These are phyloP conservation scores for Ophiostoma sp. DNA, from an alignment of 2,329 filamentous ascomycete genomes.

Conservation along the genomic window DNA sequence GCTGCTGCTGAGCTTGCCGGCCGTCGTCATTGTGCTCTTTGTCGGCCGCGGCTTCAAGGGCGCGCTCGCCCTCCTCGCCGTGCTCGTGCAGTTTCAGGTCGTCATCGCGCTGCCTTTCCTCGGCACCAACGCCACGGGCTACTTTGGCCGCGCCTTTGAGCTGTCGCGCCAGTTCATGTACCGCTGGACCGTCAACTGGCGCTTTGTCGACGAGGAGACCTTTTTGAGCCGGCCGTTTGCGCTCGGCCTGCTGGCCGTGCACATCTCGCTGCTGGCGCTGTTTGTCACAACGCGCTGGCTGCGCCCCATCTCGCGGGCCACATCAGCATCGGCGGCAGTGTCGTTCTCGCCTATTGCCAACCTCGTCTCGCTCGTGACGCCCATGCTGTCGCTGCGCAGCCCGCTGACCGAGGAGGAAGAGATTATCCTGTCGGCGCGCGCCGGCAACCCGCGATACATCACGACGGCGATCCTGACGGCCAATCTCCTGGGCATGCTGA, in stretches of 20 bases:
- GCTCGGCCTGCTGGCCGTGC: slow-evolving; percentile 57
- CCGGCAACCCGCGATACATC: slow-evolving; percentile 66
- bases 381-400: slow-evolving; percentile 12
- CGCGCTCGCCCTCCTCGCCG: slow-evolving; percentile 61
- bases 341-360: background rate
- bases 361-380: slow-evolving; percentile 17
- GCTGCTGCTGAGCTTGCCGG: slow-evolving; percentile 74
- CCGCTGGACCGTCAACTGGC: slow-evolving; percentile 99
- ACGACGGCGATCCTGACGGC: slow-evolving; percentile 72
- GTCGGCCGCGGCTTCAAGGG: slow-evolving; percentile 63
- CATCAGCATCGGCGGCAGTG: slow-evolving; percentile 29
- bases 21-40: slow-evolving; percentile 69
- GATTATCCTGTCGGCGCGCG: slow-evolving; percentile 49
- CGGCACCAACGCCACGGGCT: slow-evolving; percentile 59
- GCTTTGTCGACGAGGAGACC: slow-evolving; percentile 76
- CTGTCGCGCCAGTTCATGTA: slow-evolving; percentile 86
- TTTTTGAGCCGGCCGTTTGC: slow-evolving; percentile 71
- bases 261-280: slow-evolving; percentile 58
- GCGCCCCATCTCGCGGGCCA: slow-evolving; percentile 56
- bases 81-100: slow-evolving; percentile 76
- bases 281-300: slow-evolving; percentile 70
- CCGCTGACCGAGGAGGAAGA: slow-evolving; percentile 40
- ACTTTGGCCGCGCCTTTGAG: slow-evolving; percentile 81
- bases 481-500: slow-evolving; percentile 74
- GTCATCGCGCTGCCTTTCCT: slow-evolving; percentile 63